Conservation (phyloP, 306 rosid genomes). For the Cucumis melo region DNA sequence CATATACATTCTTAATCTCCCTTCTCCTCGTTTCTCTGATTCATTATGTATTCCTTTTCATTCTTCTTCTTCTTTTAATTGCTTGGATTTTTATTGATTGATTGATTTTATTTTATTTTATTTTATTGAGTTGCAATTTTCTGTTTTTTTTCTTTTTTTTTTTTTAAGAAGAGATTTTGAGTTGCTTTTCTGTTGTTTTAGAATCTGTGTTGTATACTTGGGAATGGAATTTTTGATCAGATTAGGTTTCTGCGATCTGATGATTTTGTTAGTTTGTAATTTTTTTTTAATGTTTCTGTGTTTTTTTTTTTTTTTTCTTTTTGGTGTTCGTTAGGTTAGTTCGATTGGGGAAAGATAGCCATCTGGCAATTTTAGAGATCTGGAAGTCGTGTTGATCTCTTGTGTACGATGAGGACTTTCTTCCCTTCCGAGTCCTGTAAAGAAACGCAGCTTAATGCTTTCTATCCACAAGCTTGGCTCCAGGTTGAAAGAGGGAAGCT, state of each 20-base stretch:
- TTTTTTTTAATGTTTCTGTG: neutral
- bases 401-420: constrained; percentile 82
- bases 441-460: constrained; percentile 57
- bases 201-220: neutral
- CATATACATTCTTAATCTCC: too few species aligned
- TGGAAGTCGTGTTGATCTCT: constrained; percentile 48
- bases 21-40: neutral
- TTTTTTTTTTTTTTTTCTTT: neutral
- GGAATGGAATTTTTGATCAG: neutral
- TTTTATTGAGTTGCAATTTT: neutral
- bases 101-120: neutral
- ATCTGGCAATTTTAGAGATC: constrained; percentile 65
- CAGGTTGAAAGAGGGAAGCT: constrained; percentile 93
- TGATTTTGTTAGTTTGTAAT: neutral
- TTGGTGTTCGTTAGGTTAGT: constrained; percentile 1
- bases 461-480: constrained; percentile 87
- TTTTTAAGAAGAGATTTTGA: neutral
- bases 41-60: too few species aligned
- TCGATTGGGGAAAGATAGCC: constrained; percentile 23
- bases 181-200: neutral
- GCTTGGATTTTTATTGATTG: neutral
- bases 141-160: neutral
- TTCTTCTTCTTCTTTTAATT: too few species aligned
- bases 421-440: constrained; percentile 65
- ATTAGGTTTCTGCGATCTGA: constrained; percentile 1